Conservation (phyloP, 176 grass and related monocot genomes). For the Calamus simplicifolius region DNA sequence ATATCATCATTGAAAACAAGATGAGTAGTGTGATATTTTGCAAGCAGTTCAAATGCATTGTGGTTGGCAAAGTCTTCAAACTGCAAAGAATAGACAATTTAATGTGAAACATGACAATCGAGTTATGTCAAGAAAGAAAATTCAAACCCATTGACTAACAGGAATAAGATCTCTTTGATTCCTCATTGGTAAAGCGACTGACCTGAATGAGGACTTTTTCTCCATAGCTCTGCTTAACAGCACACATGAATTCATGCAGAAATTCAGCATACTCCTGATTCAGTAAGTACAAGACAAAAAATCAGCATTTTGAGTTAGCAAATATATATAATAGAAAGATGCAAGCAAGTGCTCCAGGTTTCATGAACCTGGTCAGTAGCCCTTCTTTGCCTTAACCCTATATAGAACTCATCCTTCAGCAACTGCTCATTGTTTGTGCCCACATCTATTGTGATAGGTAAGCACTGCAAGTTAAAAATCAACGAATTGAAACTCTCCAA, state of each 20-base stretch:
- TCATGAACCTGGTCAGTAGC: conserved; percentile 59
- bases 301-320: neutral
- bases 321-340: too few species aligned
- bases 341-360: too few species aligned
- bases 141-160: neutral
- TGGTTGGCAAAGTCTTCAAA: conserved; percentile 96
- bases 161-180: too few species aligned
- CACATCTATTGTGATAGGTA: conserved; percentile 90
- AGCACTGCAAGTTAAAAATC: conserved; percentile 32
- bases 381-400: conserved; percentile 68
- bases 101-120: neutral
- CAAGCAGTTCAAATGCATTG: conserved; percentile 83
- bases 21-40: conserved; percentile 66
- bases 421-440: conserved; percentile 88
- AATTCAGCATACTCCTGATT: conserved; percentile 66
- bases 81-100: conserved; percentile 15
- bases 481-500: neutral
- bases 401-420: conserved; percentile 89
- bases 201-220: conserved; percentile 94
- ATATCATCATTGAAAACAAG: conserved; percentile 99
- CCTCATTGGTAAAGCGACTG: neutral
- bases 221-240: conserved; percentile 89
- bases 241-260: conserved; percentile 80
- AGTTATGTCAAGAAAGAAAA: neutral
- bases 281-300: conserved; percentile 11